These are phyloP conservation scores for Acacia concinna DNA, from an alignment of 331 rosid genomes.

Conservation along the genomic window DNA sequence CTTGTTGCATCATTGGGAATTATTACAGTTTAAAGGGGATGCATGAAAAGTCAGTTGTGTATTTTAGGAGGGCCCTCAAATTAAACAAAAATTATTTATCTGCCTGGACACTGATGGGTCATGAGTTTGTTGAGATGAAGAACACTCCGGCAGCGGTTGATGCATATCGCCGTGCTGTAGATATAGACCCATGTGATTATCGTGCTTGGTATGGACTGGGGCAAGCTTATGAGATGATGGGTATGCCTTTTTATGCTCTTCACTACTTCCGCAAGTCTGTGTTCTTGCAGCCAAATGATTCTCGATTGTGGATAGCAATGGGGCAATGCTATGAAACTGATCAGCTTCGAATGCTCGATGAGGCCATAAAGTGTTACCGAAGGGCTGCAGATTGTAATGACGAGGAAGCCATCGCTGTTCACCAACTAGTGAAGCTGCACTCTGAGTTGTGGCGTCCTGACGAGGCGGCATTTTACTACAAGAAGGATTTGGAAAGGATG, in stretches of 20 bases:
- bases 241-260: conserved; percentile 20
- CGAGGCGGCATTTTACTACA: conserved; percentile 11
- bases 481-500: conserved; percentile 25
- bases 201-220: conserved; percentile 19
- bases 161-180: conserved; percentile 71
- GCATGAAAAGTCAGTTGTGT: conserved; percentile 72
- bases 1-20: conserved; percentile 75
- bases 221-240: conserved; percentile 19
- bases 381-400: conserved; percentile 19
- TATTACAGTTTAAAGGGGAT: conserved; percentile 74
- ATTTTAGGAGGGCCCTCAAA: conserved; percentile 65
- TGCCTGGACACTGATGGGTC: conserved; percentile 80
- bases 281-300: conserved; percentile 18
- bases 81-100: conserved; percentile 66
- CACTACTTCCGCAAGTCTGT: conserved; percentile 19
- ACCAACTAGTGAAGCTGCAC: conserved; percentile 10
- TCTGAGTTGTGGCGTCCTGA: not conserved
- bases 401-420: conserved; percentile 9
- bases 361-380: conserved; percentile 13
- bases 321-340: not conserved
- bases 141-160: conserved; percentile 72
- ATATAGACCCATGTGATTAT: conserved; percentile 41
- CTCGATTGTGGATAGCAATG: conserved; percentile 19
- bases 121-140: conserved; percentile 74
- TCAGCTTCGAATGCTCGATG: conserved; percentile 8